A percentile compares a stretch with the other conserved stretches of the same genome.
These are phyloP conservation scores for Kentomonas sorsogonicus DNA, from an alignment of 208 protist species.

Conservation along the genomic window DNA sequence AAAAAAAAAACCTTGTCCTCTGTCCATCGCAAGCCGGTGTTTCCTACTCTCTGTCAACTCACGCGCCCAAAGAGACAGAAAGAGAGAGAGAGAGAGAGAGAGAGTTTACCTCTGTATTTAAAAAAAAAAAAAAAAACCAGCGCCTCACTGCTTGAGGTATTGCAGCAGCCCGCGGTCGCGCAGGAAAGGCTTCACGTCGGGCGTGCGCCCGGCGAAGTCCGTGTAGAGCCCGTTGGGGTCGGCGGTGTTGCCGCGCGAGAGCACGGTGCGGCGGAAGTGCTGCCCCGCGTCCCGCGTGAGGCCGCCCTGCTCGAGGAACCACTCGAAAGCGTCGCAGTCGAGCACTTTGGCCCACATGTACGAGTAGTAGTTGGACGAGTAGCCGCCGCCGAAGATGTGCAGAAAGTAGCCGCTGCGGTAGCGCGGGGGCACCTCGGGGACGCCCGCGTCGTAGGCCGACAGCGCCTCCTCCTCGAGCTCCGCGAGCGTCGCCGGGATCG, in stretches of 20 bases:
- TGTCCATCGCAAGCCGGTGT: neutral
- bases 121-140: conserved; percentile 9
- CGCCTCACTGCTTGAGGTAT: neutral
- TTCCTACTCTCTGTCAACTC: neutral
- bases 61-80: conserved; percentile 1
- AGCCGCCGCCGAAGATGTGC: conserved; percentile 76
- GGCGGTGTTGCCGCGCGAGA: conserved; percentile 48
- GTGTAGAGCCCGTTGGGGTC: conserved; percentile 43
- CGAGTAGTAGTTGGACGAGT: conserved; percentile 68
- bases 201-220: conserved; percentile 35
- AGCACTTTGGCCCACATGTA: conserved; percentile 76
- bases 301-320: conserved; percentile 59
- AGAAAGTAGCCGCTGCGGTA: conserved; percentile 49
- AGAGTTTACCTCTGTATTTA: neutral
- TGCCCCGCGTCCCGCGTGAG: conserved; percentile 44
- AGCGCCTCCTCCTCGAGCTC: conserved; percentile 35
- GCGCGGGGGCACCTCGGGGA: conserved; percentile 29
- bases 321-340: conserved; percentile 56
- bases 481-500: conserved; percentile 29
- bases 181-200: conserved; percentile 27
- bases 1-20: neutral
- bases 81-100: conserved; percentile 12
- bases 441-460: conserved; percentile 12
- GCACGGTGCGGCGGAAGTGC: conserved; percentile 65
- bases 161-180: conserved; percentile 23